A percentile compares a stretch with the other conserved stretches of the same genome.
phyloP scores from a whole-genome alignment of 345 rosid species.

The Pseudoturritis turrita region DNA sequence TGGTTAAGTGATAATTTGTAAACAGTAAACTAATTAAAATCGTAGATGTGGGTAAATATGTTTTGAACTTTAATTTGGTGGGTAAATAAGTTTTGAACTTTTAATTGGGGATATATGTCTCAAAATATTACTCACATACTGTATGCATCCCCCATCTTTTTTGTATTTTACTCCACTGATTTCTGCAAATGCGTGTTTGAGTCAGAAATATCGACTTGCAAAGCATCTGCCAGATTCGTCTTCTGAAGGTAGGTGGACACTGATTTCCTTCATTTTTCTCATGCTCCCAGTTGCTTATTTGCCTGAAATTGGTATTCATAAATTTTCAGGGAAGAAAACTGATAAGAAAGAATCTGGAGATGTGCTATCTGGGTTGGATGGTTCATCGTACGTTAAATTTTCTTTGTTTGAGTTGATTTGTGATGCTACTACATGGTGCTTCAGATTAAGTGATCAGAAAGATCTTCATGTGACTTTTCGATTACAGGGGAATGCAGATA shows the following conservation, averaged over 20 bases:
- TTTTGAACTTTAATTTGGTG: no score
- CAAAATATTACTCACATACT: no score
- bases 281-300: constrained; percentile 1
- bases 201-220: constrained; percentile 94
- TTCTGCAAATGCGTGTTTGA: constrained; percentile 20
- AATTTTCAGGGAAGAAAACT: constrained; percentile 64
- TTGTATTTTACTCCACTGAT: not conserved
- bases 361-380: constrained; percentile 74
- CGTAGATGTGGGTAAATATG: no score
- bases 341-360: constrained; percentile 94
- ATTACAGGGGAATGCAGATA: constrained; percentile 90
- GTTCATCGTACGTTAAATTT: constrained; percentile 74
- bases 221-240: constrained; percentile 92
- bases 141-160: not conserved
- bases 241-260: constrained; percentile 66
- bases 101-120: no score
- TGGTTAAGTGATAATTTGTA: no score
- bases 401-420: constrained; percentile 2
- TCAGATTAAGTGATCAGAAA: constrained; percentile 12
- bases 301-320: constrained; percentile 7
- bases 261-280: constrained; percentile 8
- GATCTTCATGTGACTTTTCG: constrained; percentile 1
- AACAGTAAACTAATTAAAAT: no score
- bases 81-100: no score
- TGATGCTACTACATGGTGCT: constrained; percentile 5